Evolutionary conservation across 1,284 basidiomycete genomes (phyloP).

Genomic region (Apiotrichum brassicae): DNA sequence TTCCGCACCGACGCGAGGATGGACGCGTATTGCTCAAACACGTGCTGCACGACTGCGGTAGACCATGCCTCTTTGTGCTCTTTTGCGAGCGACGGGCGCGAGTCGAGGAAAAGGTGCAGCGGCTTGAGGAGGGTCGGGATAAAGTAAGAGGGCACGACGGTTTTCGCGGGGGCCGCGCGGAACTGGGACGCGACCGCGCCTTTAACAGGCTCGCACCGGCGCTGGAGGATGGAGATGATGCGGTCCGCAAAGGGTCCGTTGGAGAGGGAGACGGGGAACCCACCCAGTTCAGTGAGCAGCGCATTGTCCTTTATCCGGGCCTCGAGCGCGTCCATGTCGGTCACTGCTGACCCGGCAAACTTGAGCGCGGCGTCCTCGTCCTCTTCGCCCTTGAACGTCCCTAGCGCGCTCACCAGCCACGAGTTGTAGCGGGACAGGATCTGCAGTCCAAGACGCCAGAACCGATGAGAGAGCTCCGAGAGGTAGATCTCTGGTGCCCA

Average conservation of each 20-base stretch:
- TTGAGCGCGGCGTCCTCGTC: slow-evolving; percentile 49
- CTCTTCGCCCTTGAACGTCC: slow-evolving; percentile 52
- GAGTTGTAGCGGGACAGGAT: slow-evolving; percentile 68
- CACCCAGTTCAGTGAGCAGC: slow-evolving; percentile 5
- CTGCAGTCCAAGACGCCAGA: slow-evolving; percentile 84
- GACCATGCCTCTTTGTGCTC: slow-evolving; percentile 56
- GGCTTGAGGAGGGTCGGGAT: slow-evolving; percentile 73
- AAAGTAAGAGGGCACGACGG: slow-evolving; percentile 67
- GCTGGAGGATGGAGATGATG: slow-evolving; percentile 64
- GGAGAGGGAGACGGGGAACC: slow-evolving; percentile 14
- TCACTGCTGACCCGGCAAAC: slow-evolving; percentile 28
- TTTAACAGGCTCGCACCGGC: slow-evolving; percentile 75
- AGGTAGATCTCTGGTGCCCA: slow-evolving; percentile 82
- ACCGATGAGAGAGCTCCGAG: slow-evolving; percentile 68
- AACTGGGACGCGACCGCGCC: slow-evolving; percentile 80
- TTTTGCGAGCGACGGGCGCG: slow-evolving; percentile 55
- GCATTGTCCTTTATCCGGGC: slow-evolving; percentile 9
- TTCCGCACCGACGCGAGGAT: slow-evolving; percentile 76
- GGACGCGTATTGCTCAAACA: slow-evolving; percentile 55
- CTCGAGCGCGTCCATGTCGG: slow-evolving; percentile 30
- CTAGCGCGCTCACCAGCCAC: slow-evolving; percentile 55
- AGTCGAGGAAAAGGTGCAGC: slow-evolving; percentile 66
- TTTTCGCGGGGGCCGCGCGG: slow-evolving; percentile 52
- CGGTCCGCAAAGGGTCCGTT: slow-evolving; percentile 51
- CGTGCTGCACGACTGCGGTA: slow-evolving; percentile 63